These are phyloP conservation scores for Pseudoscleropodium purum DNA, from an alignment of 225 moss, liverwort and hornwort genomes.

Conservation along the genomic window DNA sequence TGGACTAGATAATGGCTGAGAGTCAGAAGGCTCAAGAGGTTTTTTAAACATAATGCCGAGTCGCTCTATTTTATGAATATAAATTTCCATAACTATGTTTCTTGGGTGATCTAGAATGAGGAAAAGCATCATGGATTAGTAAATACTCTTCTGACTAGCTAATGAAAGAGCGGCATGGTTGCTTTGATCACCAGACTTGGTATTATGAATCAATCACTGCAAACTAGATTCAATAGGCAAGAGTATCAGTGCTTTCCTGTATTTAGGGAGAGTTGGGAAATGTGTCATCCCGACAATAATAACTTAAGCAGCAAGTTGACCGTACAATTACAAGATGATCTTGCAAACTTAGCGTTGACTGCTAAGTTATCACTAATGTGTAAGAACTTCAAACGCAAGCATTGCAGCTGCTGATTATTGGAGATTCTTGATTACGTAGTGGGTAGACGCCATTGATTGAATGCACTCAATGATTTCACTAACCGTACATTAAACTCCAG, in stretches of 20 bases:
- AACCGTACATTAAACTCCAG: not conserved
- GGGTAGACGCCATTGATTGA: not conserved
- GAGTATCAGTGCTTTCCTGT: not conserved
- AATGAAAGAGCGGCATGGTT: not conserved
- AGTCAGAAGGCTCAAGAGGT: not conserved
- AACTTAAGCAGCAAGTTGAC: not conserved
- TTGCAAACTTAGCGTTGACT: not conserved
- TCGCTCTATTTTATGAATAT: not conserved
- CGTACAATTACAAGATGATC: no score
- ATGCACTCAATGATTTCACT: not conserved
- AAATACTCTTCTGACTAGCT: no score
- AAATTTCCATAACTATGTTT: not conserved
- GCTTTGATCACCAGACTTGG: not conserved
- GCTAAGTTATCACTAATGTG: not conserved
- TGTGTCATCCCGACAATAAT: not conserved
- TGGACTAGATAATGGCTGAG: not conserved
- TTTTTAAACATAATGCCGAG: not conserved
- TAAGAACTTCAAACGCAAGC: not conserved
- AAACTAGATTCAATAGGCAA: not conserved
- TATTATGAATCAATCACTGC: not conserved
- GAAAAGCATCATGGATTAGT: not conserved
- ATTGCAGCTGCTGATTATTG: not conserved
- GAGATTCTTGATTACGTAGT: not conserved
- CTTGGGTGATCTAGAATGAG: not conserved
- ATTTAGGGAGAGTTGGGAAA: not conserved